A percentile compares a stretch with the other conserved stretches of the same genome.
Evolutionary conservation across 257 asterid genomes (phyloP).

Genomic region (Eustoma russellianum): DNA sequence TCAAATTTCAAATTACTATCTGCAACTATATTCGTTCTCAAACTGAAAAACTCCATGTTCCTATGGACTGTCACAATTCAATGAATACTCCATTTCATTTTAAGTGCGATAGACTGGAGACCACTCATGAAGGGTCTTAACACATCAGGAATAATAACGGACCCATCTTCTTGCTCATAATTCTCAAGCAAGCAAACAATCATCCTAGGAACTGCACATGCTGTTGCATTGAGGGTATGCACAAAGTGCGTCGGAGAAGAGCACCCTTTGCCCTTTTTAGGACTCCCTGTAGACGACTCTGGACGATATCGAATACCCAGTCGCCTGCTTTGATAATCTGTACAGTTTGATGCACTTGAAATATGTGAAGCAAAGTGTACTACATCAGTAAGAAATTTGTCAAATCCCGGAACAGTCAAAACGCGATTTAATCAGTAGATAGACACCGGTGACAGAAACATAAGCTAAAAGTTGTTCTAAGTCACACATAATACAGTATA

Average conservation of each 20-base stretch:
- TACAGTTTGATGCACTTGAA: slow-evolving; percentile 96
- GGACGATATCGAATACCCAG: slow-evolving; percentile 89
- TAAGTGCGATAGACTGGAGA: slow-evolving; percentile 31
- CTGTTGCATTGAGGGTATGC: slow-evolving; percentile 92
- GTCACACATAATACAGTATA: no score
- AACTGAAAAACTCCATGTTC: no score
- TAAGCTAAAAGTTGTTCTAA: no score
- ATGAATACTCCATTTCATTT: slow-evolving; percentile 8
- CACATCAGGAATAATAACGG: slow-evolving; percentile 63
- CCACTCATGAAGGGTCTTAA: slow-evolving; percentile 94
- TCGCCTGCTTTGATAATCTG: slow-evolving; percentile 92
- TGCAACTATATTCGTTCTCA: no score
- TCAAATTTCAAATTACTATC: no score
- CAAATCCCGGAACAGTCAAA: background rate
- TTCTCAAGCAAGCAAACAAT: slow-evolving; percentile 91
- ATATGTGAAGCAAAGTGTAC: slow-evolving; percentile 38
- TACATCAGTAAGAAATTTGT: background rate
- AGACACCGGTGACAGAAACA: no score
- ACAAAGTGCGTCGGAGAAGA: slow-evolving; percentile 57
- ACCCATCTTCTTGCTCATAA: slow-evolving; percentile 95
- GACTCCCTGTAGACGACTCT: slow-evolving; percentile 26
- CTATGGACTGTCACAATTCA: background rate
- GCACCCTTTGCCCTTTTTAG: slow-evolving; percentile 62
- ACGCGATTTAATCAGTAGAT: no score
- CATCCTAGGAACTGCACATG: slow-evolving; percentile 97